Conservation (phyloP, 768 basidiomycete genomes). For the Termitomyces heimii region DNA sequence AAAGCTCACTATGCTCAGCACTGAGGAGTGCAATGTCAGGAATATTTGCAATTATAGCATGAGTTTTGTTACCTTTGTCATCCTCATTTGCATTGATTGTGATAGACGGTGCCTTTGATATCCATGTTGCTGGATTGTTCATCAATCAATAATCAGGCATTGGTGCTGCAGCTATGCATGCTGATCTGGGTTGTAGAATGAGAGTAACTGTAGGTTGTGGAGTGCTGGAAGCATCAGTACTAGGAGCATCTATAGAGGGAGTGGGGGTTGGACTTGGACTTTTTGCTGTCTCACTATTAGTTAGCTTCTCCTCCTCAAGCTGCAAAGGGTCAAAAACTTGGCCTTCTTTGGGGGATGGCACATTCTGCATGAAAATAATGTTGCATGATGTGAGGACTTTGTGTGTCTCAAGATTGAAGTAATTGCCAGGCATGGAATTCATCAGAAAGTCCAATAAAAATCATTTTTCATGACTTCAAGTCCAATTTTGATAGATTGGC, state of each 20-base stretch:
- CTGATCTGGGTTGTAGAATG: background rate
- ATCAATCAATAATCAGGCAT: conserved; percentile 3
- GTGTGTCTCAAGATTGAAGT: background rate
- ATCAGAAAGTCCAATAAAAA: conserved; percentile 2
- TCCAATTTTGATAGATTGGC: conserved; percentile 1
- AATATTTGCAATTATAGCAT: background rate
- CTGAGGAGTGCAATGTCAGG: conserved; percentile 2
- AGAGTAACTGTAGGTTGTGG: no score
- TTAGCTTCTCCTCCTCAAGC: background rate
- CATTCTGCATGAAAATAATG: background rate
- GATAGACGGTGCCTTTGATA: background rate
- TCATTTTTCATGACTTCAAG: background rate
- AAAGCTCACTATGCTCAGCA: background rate
- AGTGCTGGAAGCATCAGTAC: no score
- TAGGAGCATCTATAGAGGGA: no score
- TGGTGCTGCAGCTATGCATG: background rate
- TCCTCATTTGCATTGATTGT: no score
- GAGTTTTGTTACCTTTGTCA: no score
- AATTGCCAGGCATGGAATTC: conserved; percentile 5
- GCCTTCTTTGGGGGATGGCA: background rate
- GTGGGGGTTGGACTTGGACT: no score
- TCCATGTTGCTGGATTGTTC: background rate
- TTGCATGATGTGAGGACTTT: conserved; percentile 3
- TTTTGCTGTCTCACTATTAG: background rate
- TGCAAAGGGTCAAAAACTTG: background rate